Conservation (phyloP, 805 yeast species). For the Candida railenensis region DNA sequence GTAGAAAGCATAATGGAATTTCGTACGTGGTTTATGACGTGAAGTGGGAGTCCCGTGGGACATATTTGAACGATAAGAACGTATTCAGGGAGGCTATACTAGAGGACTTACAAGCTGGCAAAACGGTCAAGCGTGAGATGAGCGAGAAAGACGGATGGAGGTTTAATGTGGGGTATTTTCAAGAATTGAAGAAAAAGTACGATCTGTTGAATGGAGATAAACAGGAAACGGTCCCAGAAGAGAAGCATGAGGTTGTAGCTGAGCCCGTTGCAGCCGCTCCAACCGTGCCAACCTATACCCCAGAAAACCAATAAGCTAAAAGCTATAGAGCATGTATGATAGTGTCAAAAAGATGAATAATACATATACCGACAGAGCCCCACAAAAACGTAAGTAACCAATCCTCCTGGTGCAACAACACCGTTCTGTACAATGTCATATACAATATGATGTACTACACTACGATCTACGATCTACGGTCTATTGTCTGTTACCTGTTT, state of each 20-base stretch:
- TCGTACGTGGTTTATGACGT: conserved; percentile 63
- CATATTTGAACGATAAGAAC: conserved; percentile 26
- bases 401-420: too few species aligned
- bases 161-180: conserved; percentile 27
- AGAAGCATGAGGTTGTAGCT: neutral
- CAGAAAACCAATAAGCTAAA: too few species aligned
- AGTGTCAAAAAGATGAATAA: too few species aligned
- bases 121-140: conserved; percentile 16
- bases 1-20: conserved; percentile 70
- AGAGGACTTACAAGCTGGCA: conserved; percentile 24
- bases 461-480: too few species aligned
- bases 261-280: neutral
- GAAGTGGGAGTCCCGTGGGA: conserved; percentile 42
- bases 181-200: conserved; percentile 25
- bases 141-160: conserved; percentile 28
- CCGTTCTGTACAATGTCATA: too few species aligned
- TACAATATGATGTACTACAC: too few species aligned
- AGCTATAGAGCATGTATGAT: too few species aligned
- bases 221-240: conserved; percentile 1
- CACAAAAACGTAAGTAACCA: too few species aligned
- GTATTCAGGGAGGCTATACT: conserved; percentile 27
- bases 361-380: too few species aligned
- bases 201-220: conserved; percentile 10
- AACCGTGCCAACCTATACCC: too few species aligned
- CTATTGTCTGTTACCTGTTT: too few species aligned